Base-by-base conservation (phyloP, 2,329 filamentous ascomycete genomes). In the Fusarium begoniae region DNA sequence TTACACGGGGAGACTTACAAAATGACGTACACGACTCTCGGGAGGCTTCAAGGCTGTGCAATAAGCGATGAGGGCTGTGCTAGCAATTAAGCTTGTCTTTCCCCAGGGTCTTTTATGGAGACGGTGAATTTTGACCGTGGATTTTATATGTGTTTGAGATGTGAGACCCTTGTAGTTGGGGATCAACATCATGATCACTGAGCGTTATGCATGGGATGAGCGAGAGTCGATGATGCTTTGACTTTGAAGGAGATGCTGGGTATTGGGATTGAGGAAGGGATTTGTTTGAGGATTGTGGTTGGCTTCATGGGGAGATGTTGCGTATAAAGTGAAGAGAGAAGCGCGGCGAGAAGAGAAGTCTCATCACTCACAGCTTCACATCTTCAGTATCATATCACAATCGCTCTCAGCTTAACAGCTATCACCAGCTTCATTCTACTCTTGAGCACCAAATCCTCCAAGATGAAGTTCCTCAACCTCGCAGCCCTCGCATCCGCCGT, bases 1-100 rank as follows among this genome's bases (percentile, higher is more conserved):
- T 56, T 56, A 43, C 14, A 45, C 32, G 32, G 24, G 35, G 18
- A 37, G 28, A 50, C 18, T 38, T 3, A 26, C 17, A 20, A 20
- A 35, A 74, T 74, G 71, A 74, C 70, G 71, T 64, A 38, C 32
- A 74, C 62, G 71, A 74, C 71, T 74, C 70, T 68, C 24, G 26
- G 13, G n/a, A 24, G 8, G 22, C n/a, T 62, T 12, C 18, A 57
- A 41, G 63, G 63, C 65, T 51, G 53, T 67, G 53, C 53, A 45
- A 48, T 43, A 41, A 63, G n/a, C 61, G n/a, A 58, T 26, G n/a
- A 51, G 22, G 59, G 54, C 59, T 72, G 47, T 69, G 69, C 47
- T 66, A 37, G 38, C 30, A 70, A 68, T 74, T 71, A 64, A 73
- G 70, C 66, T 71, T 73, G 72, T 57, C n/a, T 44, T 68, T 38